A percentile compares a stretch with the other conserved stretches of the same genome.
Evolutionary conservation across 805 yeast genomes (phyloP).

Genomic region (Candida glaebosa): DNA sequence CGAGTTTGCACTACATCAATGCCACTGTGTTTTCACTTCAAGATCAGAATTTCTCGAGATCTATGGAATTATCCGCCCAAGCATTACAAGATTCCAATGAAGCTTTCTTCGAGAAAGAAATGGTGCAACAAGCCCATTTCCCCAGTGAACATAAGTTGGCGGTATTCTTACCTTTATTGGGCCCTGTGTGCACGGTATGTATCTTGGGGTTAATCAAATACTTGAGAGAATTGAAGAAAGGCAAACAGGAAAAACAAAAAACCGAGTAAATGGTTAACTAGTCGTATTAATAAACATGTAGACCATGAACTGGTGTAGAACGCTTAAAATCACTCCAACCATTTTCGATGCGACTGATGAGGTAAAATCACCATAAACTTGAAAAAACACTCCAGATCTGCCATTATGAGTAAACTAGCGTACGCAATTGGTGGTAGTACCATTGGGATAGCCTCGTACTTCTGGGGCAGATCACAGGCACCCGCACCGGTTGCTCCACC

Average conservation of each 20-base stretch:
- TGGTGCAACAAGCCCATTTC: constrained; percentile 93
- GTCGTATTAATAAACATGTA: not conserved
- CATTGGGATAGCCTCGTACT: constrained; percentile 37
- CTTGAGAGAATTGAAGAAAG: constrained; percentile 35
- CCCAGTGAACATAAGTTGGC: constrained; percentile 96
- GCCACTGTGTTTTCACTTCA: constrained; percentile 30
- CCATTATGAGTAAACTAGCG: constrained; percentile 30
- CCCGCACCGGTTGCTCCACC: constrained; percentile 3
- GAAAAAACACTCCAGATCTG: too few relatives aligned
- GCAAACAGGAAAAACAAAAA: constrained; percentile 12
- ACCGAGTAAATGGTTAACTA: not conserved
- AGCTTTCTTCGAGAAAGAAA: constrained; percentile 90
- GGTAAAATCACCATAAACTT: too few relatives aligned
- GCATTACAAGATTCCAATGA: constrained; percentile 60
- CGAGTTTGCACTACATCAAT: constrained; percentile 44
- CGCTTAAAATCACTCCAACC: too few relatives aligned
- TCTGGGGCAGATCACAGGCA: constrained; percentile 34
- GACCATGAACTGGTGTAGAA: not conserved
- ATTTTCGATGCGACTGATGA: not conserved
- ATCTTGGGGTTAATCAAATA: constrained; percentile 48
- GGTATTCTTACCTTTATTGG: constrained; percentile 84
- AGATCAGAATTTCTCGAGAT: constrained; percentile 23
- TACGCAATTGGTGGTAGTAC: constrained; percentile 32
- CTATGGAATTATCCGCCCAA: constrained; percentile 40
- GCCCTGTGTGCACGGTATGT: constrained; percentile 74